Evolutionary conservation across 108 stramenopile species (phyloP).

Genomic region (Skeletonema potamos): DNA sequence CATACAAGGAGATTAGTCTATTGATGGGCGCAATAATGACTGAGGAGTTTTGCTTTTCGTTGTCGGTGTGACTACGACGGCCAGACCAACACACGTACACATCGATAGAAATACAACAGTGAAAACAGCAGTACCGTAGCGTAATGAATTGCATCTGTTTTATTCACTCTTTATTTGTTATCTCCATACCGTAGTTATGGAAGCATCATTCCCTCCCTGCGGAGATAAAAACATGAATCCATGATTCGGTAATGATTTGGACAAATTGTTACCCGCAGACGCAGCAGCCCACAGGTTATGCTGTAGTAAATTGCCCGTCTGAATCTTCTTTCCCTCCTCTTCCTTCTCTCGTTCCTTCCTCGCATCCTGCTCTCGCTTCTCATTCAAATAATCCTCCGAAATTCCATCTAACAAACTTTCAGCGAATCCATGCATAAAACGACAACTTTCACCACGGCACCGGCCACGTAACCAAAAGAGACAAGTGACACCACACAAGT

Average conservation of each 20-base stretch:
- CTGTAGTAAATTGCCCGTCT: conserved; percentile 20
- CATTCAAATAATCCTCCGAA: conserved; percentile 15
- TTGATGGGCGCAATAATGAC: too few species aligned
- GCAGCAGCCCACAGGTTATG: conserved; percentile 17
- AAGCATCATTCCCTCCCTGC: neutral
- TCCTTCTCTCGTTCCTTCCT: conserved; percentile 5
- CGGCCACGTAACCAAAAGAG: conserved; percentile 79
- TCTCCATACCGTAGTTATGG: neutral
- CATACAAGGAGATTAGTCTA: neutral
- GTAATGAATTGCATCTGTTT: neutral
- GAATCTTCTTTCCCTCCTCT: conserved; percentile 13
- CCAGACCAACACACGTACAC: too few species aligned
- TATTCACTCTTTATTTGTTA: neutral
- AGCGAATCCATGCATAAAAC: conserved; percentile 70
- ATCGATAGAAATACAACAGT: too few species aligned
- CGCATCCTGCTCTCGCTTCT: conserved; percentile 7
- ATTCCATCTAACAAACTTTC: conserved; percentile 63
- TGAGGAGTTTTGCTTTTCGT: too few species aligned
- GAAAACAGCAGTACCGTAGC: too few species aligned
- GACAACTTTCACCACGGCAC: conserved; percentile 64
- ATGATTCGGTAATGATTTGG: neutral
- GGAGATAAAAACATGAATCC: conserved; percentile 1
- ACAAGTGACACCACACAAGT: conserved; percentile 72
- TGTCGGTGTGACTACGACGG: too few species aligned
- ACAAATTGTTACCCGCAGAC: neutral